Evolutionary conservation across 2,329 filamentous ascomycete species (phyloP).

Genomic region (Fusarium clavum): DNA sequence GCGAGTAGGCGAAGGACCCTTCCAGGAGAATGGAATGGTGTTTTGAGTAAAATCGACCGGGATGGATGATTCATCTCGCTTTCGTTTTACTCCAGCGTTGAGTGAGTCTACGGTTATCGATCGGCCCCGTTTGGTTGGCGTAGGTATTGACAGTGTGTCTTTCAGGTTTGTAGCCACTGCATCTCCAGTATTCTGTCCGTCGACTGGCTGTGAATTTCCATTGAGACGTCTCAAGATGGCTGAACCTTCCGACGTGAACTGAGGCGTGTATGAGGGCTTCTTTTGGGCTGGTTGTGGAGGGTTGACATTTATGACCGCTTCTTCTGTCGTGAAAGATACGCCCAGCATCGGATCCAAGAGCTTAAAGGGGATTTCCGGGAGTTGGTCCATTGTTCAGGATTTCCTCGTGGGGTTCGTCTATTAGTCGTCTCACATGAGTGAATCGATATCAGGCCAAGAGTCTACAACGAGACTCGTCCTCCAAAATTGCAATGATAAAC

Average conservation of each 20-base stretch:
- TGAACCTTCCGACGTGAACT: constrained; percentile 47
- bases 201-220: not conserved
- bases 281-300: not conserved
- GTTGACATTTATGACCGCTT: not conserved
- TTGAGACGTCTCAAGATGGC: constrained; percentile 48
- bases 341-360: not conserved
- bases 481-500: not conserved
- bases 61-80: constrained; percentile 38
- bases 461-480: not conserved
- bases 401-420: not conserved
- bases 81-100: constrained; percentile 45
- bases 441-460: not conserved
- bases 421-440: constrained; percentile 14
- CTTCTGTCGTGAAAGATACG: not conserved
- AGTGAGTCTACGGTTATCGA: constrained; percentile 9
- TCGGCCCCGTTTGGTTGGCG: constrained; percentile 11
- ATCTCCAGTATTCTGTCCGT: not conserved
- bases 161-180: constrained; percentile 1
- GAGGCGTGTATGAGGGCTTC: constrained; percentile 45
- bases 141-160: constrained; percentile 32
- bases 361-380: not conserved
- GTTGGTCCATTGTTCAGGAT: constrained; percentile 11
- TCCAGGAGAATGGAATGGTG: constrained; percentile 48
- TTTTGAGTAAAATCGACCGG: constrained; percentile 49
- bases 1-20: constrained; percentile 1